phyloP scores from a whole-genome alignment of 2,329 filamentous ascomycete genomes.

The Colletotrichum higginsianum region DNA sequence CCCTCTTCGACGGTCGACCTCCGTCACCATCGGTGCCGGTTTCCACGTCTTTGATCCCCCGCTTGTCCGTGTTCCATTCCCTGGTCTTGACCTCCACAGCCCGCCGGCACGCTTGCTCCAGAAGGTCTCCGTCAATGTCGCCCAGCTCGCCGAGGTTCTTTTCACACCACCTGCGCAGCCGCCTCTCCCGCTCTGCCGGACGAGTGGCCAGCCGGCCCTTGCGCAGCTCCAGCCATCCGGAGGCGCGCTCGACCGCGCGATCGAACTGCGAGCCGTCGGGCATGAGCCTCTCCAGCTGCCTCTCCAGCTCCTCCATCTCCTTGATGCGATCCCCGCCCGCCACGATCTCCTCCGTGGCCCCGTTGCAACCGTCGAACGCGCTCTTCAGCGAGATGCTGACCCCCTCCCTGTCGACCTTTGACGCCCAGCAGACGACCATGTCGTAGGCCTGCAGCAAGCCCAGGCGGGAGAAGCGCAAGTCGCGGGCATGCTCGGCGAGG shows the following conservation, averaged over 20 bases:
- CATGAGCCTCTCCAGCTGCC: background rate
- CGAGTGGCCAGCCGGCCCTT: background rate
- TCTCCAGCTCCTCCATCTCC: background rate
- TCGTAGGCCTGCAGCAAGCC: conserved; percentile 18
- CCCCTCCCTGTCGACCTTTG: background rate
- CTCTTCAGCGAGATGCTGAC: background rate
- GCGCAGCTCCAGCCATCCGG: conserved; percentile 1
- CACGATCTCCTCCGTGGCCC: background rate
- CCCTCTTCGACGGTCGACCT: background rate
- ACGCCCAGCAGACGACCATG: conserved; percentile 19
- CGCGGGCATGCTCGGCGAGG: background rate
- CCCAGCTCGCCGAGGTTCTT: background rate
- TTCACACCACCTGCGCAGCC: conserved; percentile 1
- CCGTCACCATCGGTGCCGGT: background rate
- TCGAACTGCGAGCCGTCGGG: background rate
- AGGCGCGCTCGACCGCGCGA: background rate
- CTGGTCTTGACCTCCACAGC: background rate
- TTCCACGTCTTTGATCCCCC: background rate
- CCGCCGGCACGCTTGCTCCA: background rate
- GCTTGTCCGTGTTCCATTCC: conserved; percentile 2
- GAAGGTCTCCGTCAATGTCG: background rate
- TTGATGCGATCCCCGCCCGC: background rate
- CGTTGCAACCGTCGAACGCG: conserved; percentile 4
- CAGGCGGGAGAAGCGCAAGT: conserved; percentile 7
- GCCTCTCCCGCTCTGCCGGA: background rate